Conservation (phyloP, 495 filamentous ascomycete species). For the Hypoxylon perforatum region DNA sequence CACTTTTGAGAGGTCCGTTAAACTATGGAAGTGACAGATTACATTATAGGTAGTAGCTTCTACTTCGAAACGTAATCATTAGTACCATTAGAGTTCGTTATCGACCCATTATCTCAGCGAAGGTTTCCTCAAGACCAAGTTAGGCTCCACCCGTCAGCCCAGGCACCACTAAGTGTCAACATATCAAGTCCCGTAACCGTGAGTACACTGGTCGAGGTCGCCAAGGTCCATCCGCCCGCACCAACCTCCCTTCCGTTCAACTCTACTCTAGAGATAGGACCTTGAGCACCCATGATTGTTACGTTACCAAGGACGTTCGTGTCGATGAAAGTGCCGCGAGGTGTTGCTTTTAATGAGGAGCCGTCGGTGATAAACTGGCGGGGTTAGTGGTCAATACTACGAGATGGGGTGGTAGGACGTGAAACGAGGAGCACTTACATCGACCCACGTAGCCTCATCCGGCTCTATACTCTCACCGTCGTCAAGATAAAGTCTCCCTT, state of each 20-base stretch:
- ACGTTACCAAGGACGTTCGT: conserved; percentile 71
- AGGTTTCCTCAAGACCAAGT: conserved; percentile 57
- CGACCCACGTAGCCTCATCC: conserved; percentile 65
- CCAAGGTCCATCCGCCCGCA: conserved; percentile 57
- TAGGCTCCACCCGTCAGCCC: conserved; percentile 66
- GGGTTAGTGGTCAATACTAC: conserved; percentile 10
- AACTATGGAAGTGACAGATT: no score
- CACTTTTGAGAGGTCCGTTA: neutral
- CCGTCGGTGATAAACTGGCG: conserved; percentile 62
- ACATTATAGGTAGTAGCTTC: no score
- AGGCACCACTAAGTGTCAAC: conserved; percentile 66
- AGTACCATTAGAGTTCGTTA: neutral
- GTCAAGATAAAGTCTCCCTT: conserved; percentile 79
- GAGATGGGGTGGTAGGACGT: neutral
- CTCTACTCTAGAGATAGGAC: conserved; percentile 55
- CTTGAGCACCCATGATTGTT: conserved; percentile 71
- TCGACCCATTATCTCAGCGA: neutral
- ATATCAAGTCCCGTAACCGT: conserved; percentile 61
- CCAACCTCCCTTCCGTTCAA: conserved; percentile 62
- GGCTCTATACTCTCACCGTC: conserved; percentile 80
- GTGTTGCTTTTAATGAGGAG: conserved; percentile 58
- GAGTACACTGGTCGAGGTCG: conserved; percentile 59
- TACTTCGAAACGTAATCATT: no score
- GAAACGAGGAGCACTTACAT: conserved; percentile 50
- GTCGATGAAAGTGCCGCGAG: conserved; percentile 68